Base-by-base conservation (phyloP, 2,329 filamentous ascomycete genomes). In the Scopulariopsis brevicaulis region DNA sequence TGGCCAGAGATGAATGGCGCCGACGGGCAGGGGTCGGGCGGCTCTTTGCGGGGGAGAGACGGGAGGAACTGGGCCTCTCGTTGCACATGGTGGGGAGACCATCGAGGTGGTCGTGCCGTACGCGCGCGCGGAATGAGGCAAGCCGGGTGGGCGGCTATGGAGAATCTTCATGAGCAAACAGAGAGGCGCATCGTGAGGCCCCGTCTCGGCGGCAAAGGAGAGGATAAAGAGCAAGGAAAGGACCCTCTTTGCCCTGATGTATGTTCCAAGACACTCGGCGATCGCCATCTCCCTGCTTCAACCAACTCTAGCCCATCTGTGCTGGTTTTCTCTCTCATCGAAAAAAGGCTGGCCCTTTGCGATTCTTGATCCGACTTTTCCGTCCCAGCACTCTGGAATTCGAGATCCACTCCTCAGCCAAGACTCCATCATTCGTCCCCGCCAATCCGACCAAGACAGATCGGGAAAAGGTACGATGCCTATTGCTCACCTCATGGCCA, bases 121-220 rank as follows among this genome's bases (percentile, higher is more conserved):
- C 20, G 43, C 55, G 48, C 55, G 55, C 48, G 55, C 46, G 55
- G 46, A 53, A 35, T 48, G 48, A 57, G 32, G 48, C 46, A 53
- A 48, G 32, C 54, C n/a, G 28, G 28, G 18, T 46, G 28, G 24
- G 48, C 55, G 55, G 48, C 32, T 57, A 57, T 57, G 32, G n/a
- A 43, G 53, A 18, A 46, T 46, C 15, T 40, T 43, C 46, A 22
- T 50, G 18, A 50, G 28, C n/a, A n/a, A 40, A 8, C 32, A 5
- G 53, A 25, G 43, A 8, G 25, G 40, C 28, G 40, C 37, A 56
- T 48, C 54, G 28, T 50, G 43, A 34, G 25, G 55, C 6, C n/a
- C 46, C 20, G 37, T 18, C 12, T 40, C 37, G n/a, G n/a, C 43
- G 20, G 15, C 20, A 48, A 48, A 6, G 8, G 8, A 53, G n/a